Conservation (phyloP, 768 basidiomycete genomes). For the Brasilioporus rufonigricans region DNA sequence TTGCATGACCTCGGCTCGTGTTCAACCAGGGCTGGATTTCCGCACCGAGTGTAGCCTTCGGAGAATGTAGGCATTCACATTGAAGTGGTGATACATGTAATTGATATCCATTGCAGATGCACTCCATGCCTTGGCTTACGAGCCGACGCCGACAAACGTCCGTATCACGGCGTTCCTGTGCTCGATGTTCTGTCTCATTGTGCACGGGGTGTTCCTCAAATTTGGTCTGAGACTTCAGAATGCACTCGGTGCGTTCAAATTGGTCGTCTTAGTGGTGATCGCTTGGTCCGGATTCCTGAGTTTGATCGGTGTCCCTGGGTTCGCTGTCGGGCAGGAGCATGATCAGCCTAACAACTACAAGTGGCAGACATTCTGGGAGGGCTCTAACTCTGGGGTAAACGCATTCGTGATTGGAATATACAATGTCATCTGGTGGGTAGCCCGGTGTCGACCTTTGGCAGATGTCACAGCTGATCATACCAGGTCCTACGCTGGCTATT, state of each 20-base stretch:
- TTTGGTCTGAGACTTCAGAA: conserved; percentile 66
- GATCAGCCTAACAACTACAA: conserved; percentile 55
- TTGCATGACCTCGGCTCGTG: neutral
- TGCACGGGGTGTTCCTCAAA: conserved; percentile 53
- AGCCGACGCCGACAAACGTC: conserved; percentile 44
- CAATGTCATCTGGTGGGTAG: conserved; percentile 62
- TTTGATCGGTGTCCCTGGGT: conserved; percentile 47
- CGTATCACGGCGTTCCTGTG: conserved; percentile 56
- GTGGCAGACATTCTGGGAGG: conserved; percentile 65
- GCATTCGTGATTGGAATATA: conserved; percentile 64
- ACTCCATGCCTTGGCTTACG: conserved; percentile 49
- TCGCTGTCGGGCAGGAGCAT: conserved; percentile 49
- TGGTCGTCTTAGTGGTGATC: conserved; percentile 52
- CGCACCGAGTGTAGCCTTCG: conserved; percentile 63
- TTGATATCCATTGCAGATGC: conserved; percentile 44
- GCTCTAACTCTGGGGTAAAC: conserved; percentile 52
- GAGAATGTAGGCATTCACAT: conserved; percentile 54
- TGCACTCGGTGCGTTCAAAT: conserved; percentile 57
- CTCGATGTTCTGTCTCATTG: conserved; percentile 52
- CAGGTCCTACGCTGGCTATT: conserved; percentile 73
- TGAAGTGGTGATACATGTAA: neutral
- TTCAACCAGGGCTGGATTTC: conserved; percentile 51
- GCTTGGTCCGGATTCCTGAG: conserved; percentile 53
- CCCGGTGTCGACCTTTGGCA: neutral
- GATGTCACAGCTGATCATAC: neutral